phyloP scores from a whole-genome alignment of 768 basidiomycete genomes.

The Calocybe gangraenosa region DNA sequence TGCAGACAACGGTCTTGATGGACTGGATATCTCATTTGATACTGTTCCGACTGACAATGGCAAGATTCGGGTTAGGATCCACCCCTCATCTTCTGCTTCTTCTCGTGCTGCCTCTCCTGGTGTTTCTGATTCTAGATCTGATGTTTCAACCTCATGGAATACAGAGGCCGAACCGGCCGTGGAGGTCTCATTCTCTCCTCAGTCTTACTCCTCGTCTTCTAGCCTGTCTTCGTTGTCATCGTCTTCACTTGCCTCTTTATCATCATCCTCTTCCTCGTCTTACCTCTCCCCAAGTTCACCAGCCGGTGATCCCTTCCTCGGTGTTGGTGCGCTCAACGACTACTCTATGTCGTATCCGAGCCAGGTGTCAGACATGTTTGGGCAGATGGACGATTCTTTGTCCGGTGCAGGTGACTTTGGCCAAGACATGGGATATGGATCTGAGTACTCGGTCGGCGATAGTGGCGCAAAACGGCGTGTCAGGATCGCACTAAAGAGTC shows the following conservation, averaged over 20 bases:
- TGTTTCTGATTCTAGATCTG: constrained; percentile 19
- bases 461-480: constrained; percentile 48
- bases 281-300: constrained; percentile 34
- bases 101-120: constrained; percentile 34
- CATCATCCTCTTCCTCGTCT: constrained; percentile 30
- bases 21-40: constrained; percentile 73
- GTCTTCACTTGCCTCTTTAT: constrained; percentile 13
- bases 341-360: constrained; percentile 31
- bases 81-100: constrained; percentile 49
- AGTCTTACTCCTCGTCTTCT: constrained; percentile 13
- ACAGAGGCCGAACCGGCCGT: constrained; percentile 19
- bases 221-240: constrained; percentile 7
- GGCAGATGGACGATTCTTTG: constrained; percentile 24
- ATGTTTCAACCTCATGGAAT: constrained; percentile 20
- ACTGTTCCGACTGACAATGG: constrained; percentile 59
- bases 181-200: constrained; percentile 24
- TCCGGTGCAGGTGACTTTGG: constrained; percentile 24
- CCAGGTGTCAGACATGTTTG: constrained; percentile 31
- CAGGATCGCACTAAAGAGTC: constrained; percentile 61
- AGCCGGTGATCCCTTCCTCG: constrained; percentile 56
- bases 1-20: constrained; percentile 45
- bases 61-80: constrained; percentile 71
- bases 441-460: constrained; percentile 32
- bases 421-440: constrained; percentile 31
- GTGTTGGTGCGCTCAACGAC: constrained; percentile 39